These are phyloP conservation scores for Talaromyces sp. DNA, from an alignment of 2,329 filamentous ascomycete species.

Conservation along the genomic window DNA sequence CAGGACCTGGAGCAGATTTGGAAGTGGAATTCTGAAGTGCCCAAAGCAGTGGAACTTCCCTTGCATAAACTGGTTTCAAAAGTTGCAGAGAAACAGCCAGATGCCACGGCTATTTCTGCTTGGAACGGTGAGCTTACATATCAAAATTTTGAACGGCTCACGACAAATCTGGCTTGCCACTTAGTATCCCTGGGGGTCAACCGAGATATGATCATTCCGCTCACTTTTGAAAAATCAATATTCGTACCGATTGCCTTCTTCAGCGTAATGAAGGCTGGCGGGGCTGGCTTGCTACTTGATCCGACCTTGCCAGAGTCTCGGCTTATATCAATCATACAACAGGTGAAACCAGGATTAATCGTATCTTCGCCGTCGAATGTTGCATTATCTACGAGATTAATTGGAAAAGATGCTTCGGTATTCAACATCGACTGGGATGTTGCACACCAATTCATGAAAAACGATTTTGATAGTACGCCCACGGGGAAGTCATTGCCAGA, in stretches of 20 bases:
- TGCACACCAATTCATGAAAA: background rate
- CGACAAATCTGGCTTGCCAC: conserved; percentile 23
- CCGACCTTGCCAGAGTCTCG: conserved; percentile 5
- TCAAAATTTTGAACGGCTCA: conserved; percentile 8
- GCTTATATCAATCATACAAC: background rate
- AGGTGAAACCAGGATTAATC: background rate
- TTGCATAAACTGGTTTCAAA: conserved; percentile 1
- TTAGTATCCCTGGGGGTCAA: conserved; percentile 1
- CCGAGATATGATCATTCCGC: conserved; percentile 3
- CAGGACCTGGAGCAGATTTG: conserved; percentile 15
- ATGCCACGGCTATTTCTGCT: conserved; percentile 13
- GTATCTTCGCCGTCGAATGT: background rate
- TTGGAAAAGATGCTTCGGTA: background rate
- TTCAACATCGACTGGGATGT: background rate
- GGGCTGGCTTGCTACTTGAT: conserved; percentile 7
- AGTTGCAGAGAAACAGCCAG: background rate
- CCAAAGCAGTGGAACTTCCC: background rate
- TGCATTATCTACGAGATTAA: background rate
- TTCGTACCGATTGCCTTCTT: conserved; percentile 5
- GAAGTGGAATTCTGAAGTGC: conserved; percentile 7
- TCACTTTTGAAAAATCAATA: conserved; percentile 11
- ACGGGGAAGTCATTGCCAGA: background rate
- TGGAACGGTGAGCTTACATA: conserved; percentile 20
- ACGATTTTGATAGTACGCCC: background rate
- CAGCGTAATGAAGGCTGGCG: conserved; percentile 15